Conservation (phyloP, 2,329 filamentous ascomycete genomes). For the Pseudophaeomoniella oleicola region DNA sequence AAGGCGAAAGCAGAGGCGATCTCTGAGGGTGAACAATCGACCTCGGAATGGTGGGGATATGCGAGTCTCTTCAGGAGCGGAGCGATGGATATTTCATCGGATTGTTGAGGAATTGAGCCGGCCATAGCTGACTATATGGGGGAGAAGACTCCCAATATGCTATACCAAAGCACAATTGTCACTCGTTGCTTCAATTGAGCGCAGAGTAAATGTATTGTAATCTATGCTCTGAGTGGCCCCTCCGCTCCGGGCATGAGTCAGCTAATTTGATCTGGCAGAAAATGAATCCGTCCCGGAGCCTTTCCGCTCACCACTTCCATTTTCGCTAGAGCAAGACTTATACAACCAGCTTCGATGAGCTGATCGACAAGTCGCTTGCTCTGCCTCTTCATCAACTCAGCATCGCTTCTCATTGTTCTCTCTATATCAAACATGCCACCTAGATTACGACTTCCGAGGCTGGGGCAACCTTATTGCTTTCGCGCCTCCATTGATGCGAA, state of each 20-base stretch:
- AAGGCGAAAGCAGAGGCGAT: conserved; percentile 81
- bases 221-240: background rate
- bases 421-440: conserved; percentile 44
- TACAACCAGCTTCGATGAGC: too few relatives aligned
- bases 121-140: too few relatives aligned
- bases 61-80: conserved; percentile 32
- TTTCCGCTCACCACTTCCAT: too few relatives aligned
- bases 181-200: background rate
- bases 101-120: too few relatives aligned
- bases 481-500: conserved; percentile 17
- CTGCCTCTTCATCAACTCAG: too few relatives aligned
- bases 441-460: conserved; percentile 29
- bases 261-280: background rate
- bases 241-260: background rate
- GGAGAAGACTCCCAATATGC: too few relatives aligned
- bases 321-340: too few relatives aligned
- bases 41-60: conserved; percentile 26
- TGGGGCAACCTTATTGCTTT: conserved; percentile 20
- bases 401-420: too few relatives aligned
- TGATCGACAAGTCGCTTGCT: too few relatives aligned
- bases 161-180: background rate
- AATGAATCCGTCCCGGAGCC: too few relatives aligned
- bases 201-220: too few relatives aligned
- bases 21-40: conserved; percentile 54
- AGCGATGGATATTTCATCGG: conserved; percentile 28